Conservation (phyloP, 2,329 filamentous ascomycete species). For the Elsinoe fawcettii region DNA sequence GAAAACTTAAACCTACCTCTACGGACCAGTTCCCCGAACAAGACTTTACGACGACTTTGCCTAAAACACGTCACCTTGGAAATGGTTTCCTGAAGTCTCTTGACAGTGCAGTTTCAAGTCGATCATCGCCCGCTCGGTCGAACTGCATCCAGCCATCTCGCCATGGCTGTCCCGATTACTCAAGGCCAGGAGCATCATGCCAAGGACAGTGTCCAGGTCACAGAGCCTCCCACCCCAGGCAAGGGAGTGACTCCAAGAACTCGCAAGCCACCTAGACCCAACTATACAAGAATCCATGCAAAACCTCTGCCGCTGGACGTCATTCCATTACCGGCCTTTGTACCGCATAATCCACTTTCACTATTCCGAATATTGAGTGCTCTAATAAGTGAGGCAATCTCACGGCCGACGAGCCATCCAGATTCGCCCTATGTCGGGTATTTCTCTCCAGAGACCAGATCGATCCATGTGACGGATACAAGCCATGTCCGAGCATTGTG, state of each 20-base stretch:
- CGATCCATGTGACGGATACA: slow-evolving; percentile 74
- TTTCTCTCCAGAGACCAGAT: slow-evolving; percentile 74
- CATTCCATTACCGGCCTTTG: slow-evolving; percentile 77
- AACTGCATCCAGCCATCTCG: no score
- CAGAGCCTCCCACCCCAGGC: background rate
- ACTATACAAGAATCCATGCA: slow-evolving; percentile 70
- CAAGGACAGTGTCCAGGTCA: background rate
- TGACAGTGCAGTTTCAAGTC: no score
- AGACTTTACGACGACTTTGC: no score
- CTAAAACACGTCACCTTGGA: no score
- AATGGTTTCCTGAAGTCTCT: no score
- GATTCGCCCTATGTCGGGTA: slow-evolving; percentile 60
- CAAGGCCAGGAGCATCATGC: background rate
- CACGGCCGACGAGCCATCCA: slow-evolving; percentile 56
- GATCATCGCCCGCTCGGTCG: background rate
- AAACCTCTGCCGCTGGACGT: slow-evolving; percentile 72
- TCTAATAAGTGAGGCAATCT: slow-evolving; percentile 40
- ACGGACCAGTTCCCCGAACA: no score
- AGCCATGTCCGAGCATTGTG: slow-evolving; percentile 72
- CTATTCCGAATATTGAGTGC: slow-evolving; percentile 70
- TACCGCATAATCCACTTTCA: slow-evolving; percentile 87
- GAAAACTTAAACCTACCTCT: background rate
- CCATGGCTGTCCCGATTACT: background rate
- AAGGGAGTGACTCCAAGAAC: slow-evolving; percentile 2
- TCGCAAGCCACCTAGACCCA: slow-evolving; percentile 37